Evolutionary conservation across 306 rosid species (phyloP).

Genomic region (Lablab purpureus): DNA sequence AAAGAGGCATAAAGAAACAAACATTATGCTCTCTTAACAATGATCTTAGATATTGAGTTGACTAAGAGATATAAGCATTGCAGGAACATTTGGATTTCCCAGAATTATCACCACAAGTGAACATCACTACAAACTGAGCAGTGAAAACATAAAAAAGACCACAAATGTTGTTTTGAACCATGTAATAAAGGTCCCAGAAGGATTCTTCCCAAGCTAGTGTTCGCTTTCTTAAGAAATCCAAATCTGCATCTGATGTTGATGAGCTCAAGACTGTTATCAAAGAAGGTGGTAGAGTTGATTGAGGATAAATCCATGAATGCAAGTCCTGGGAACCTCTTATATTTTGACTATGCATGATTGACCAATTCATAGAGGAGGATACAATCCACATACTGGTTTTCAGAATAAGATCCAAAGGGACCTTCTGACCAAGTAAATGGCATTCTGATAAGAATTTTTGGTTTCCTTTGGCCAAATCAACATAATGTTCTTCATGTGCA

Average conservation of each 20-base stretch:
- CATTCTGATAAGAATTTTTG: slow-evolving; percentile 57
- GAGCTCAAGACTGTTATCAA: too few species aligned
- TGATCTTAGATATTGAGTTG: slow-evolving; percentile 81
- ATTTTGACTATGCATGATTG: too few species aligned
- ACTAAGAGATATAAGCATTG: slow-evolving; percentile 81
- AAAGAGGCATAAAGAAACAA: too few species aligned
- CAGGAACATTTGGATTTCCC: slow-evolving; percentile 62
- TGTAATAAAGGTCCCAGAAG: slow-evolving; percentile 84
- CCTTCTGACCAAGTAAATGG: slow-evolving; percentile 67
- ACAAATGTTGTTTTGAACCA: slow-evolving; percentile 79
- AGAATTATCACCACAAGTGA: slow-evolving; percentile 63
- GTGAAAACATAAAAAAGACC: slow-evolving; percentile 90
- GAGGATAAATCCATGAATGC: too few species aligned
- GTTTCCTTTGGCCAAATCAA: slow-evolving; percentile 53
- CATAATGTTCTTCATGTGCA: slow-evolving; percentile 41
- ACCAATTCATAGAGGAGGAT: slow-evolving; percentile 66
- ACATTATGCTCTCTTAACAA: slow-evolving; percentile 77
- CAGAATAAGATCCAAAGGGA: slow-evolving; percentile 91
- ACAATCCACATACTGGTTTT: slow-evolving; percentile 79
- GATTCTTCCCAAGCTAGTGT: slow-evolving; percentile 87
- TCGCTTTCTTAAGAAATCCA: slow-evolving; percentile 77
- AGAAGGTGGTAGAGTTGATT: too few species aligned
- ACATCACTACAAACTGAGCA: slow-evolving; percentile 88
- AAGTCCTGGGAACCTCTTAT: too few species aligned
- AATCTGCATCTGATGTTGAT: too few species aligned